These are phyloP conservation scores for Phylloporus sp. DNA, from an alignment of 768 basidiomycete genomes.

Conservation along the genomic window DNA sequence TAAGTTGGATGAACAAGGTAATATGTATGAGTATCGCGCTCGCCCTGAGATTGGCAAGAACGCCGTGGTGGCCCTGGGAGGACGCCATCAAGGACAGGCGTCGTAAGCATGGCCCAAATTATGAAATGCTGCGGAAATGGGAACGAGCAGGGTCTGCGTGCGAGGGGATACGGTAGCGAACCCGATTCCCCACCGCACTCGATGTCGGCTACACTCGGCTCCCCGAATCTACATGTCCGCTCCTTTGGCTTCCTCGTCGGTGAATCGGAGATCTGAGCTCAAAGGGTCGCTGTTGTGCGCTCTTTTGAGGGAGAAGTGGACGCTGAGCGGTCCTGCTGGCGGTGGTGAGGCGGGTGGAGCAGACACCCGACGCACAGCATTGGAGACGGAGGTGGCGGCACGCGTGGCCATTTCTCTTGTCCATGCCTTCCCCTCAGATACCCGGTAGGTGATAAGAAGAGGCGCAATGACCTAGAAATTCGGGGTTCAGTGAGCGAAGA, in stretches of 20 bases:
- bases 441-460: constrained; percentile 46
- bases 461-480: constrained; percentile 41
- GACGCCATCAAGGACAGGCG: neutral
- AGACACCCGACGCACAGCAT: constrained; percentile 13
- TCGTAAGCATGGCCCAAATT: neutral
- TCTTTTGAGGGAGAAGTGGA: constrained; percentile 16
- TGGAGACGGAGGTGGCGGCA: neutral
- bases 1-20: neutral
- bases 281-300: constrained; percentile 2
- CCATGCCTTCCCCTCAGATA: constrained; percentile 46
- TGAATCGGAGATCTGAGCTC: neutral
- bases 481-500: neutral
- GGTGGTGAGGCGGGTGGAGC: neutral
- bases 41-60: neutral
- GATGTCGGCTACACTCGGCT: neutral
- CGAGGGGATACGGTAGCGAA: neutral
- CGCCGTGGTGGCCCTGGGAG: neutral
- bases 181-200: neutral
- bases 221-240: constrained; percentile 2
- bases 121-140: neutral
- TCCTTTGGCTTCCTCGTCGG: constrained; percentile 6
- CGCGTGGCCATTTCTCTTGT: constrained; percentile 17
- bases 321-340: constrained; percentile 1
- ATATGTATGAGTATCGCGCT: neutral
- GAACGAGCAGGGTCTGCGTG: neutral